Conservation (phyloP, 106 monocot genomes). For the Alisma plantagoaquatica region DNA sequence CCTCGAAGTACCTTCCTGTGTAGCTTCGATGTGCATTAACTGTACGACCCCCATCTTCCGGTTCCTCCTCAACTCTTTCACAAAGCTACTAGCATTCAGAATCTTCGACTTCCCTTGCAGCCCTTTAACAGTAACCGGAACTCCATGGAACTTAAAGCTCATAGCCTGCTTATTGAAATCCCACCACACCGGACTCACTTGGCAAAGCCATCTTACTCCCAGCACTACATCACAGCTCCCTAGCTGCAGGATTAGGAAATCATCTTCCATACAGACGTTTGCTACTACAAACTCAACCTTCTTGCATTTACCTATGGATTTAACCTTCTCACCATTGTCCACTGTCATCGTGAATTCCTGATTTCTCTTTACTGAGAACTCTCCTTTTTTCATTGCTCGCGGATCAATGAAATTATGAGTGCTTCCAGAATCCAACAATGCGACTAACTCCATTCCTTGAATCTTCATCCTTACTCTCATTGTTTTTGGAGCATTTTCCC, state of each 20-base stretch:
- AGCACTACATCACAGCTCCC: neutral
- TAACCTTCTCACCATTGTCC: too few species aligned
- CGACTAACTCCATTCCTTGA: neutral
- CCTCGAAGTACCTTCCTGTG: too few species aligned
- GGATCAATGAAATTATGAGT: neutral
- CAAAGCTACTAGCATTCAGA: neutral
- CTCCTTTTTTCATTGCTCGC: too few species aligned
- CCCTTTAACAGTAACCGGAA: neutral
- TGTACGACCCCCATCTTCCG: neutral
- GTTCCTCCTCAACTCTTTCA: too few species aligned
- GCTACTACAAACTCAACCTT: too few species aligned
- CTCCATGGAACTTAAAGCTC: neutral
- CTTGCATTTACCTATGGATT: too few species aligned
- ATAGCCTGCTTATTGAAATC: neutral
- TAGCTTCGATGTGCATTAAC: neutral
- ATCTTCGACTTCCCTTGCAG: neutral
- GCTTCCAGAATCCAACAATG: neutral
- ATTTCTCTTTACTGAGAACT: neutral
- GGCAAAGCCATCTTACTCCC: neutral
- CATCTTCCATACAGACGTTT: neutral
- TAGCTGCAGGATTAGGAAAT: neutral
- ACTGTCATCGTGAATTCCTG: neutral
- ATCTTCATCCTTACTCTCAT: neutral
- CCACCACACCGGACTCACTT: neutral
- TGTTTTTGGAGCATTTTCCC: neutral